Evolutionary conservation across 1,284 basidiomycete genomes (phyloP).

Genomic region (Dichomitus squalens): DNA sequence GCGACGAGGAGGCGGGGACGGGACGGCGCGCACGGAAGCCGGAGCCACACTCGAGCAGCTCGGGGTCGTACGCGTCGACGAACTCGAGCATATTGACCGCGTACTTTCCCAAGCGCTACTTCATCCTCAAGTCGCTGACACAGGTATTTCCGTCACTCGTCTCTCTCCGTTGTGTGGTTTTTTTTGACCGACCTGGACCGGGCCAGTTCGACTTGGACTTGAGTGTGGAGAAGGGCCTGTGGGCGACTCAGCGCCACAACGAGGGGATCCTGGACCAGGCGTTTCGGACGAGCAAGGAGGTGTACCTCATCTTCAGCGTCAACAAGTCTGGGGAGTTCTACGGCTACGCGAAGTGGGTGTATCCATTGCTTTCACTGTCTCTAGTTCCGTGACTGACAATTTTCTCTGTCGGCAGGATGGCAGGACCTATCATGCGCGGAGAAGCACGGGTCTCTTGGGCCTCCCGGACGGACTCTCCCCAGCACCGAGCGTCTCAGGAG

Average conservation of each 20-base stretch:
- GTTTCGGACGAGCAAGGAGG: conserved; percentile 84
- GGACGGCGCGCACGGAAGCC: conserved; percentile 16
- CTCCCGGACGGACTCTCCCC: conserved; percentile 43
- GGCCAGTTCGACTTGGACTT: conserved; percentile 79
- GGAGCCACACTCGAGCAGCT: conserved; percentile 58
- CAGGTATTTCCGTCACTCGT: conserved; percentile 50
- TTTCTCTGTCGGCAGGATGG: conserved; percentile 51
- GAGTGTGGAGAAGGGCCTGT: conserved; percentile 80
- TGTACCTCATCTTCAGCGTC: conserved; percentile 88
- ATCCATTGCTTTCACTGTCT: background rate
- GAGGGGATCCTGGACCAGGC: conserved; percentile 90
- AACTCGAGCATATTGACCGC: conserved; percentile 72
- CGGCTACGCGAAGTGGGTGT: conserved; percentile 76
- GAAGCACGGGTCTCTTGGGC: conserved; percentile 64
- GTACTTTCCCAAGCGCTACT: conserved; percentile 86
- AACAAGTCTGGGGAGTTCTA: conserved; percentile 93
- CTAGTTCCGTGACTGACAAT: no score
- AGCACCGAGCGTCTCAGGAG: conserved; percentile 24
- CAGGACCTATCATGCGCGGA: conserved; percentile 54
- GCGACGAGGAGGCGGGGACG: conserved; percentile 41
- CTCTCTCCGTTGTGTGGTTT: background rate
- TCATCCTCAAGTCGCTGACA: conserved; percentile 89
- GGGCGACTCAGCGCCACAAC: conserved; percentile 95
- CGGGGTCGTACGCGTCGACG: conserved; percentile 69
- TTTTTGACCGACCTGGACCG: conserved; percentile 19